phyloP scores from a whole-genome alignment of 805 yeast genomes.

The Saccharomycopsis guyanensis region DNA sequence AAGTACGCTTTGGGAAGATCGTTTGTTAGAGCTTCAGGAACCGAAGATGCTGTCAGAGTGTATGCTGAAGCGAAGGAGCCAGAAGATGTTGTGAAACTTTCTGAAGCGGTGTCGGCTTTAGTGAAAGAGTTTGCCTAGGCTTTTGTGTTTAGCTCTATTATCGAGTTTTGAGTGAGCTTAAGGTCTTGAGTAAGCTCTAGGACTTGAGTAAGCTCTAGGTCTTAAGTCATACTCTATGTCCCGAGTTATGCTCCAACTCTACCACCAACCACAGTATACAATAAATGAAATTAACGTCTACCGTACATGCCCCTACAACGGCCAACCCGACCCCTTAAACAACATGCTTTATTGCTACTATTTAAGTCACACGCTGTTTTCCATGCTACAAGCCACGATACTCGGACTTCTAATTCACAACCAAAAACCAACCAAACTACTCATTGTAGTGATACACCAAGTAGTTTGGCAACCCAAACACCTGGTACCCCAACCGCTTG shows the following conservation, averaged over 20 bases:
- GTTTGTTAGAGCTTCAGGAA: conserved; percentile 95
- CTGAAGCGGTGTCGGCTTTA: conserved; percentile 32
- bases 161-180: no score
- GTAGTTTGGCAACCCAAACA: conserved; percentile 90
- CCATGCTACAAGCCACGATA: no score
- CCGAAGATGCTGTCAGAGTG: conserved; percentile 94
- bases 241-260: background rate
- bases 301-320: no score
- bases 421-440: conserved; percentile 29
- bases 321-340: no score
- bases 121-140: conserved; percentile 24
- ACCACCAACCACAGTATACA: background rate
- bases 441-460: conserved; percentile 89
- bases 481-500: conserved; percentile 83
- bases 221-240: no score
- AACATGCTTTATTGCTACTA: no score
- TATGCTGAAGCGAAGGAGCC: conserved; percentile 77
- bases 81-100: conserved; percentile 41
- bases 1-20: conserved; percentile 62
- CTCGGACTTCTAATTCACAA: no score
- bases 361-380: no score
- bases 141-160: background rate
- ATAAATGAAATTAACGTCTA: no score
- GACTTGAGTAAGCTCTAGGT: no score
- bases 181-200: no score